Percentiles rank a stretch among this genome's conserved stretches.
phyloP scores from a whole-genome alignment of 2,329 filamentous ascomycete genomes.

The Setomelanomma holmii region DNA sequence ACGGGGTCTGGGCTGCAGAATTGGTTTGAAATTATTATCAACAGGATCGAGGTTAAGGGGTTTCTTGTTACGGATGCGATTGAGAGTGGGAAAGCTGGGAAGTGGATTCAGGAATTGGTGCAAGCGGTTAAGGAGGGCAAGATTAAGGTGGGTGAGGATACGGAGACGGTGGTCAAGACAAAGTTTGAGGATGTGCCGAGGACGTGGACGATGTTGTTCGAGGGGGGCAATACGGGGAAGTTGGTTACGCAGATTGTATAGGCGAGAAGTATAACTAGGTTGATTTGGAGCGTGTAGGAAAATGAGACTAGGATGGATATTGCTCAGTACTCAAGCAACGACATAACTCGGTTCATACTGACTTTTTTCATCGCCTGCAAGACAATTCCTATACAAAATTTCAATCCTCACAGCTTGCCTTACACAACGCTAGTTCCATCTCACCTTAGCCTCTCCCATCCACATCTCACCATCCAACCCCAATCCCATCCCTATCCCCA shows the following conservation, averaged over 20 bases:
- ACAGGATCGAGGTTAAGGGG: conserved; percentile 53
- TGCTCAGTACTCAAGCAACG: too few species aligned
- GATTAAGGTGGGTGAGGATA: conserved; percentile 53
- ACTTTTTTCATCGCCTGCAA: too few species aligned
- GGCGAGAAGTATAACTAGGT: conserved; percentile 10
- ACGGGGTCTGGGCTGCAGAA: conserved; percentile 46
- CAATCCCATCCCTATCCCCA: neutral
- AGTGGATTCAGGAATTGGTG: conserved; percentile 31
- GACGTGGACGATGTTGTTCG: conserved; percentile 58
- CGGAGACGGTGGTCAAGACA: conserved; percentile 56
- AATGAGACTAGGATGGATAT: too few species aligned
- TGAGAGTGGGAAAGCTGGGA: conserved; percentile 32
- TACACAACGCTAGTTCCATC: too few species aligned
- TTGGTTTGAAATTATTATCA: conserved; percentile 53
- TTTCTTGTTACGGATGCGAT: conserved; percentile 55
- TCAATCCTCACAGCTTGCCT: too few species aligned
- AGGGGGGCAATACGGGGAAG: conserved; percentile 57
- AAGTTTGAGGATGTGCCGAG: conserved; percentile 58
- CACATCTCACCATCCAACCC: neutral
- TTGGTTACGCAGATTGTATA: conserved; percentile 49
- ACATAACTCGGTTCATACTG: too few species aligned
- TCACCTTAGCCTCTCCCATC: neutral
- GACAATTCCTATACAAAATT: too few species aligned
- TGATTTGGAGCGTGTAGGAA: neutral
- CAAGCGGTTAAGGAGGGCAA: conserved; percentile 53